Conservation (phyloP, 257 asterid genomes). For the Hygrophila difformis region DNA sequence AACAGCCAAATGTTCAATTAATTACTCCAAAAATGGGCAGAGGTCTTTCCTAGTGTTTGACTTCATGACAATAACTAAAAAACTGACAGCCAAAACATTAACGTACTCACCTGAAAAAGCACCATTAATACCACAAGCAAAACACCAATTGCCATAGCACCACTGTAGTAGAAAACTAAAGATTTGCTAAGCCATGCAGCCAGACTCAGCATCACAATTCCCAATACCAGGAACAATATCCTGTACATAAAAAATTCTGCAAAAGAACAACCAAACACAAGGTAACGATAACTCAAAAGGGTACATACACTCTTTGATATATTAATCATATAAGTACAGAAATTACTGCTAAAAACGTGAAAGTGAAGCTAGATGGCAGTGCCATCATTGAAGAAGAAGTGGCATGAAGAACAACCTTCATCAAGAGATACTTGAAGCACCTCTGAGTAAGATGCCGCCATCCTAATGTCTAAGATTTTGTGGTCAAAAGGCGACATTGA, state of each 20-base stretch:
- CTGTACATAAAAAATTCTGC: constrained; percentile 69
- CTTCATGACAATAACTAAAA: not conserved
- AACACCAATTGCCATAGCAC: constrained; percentile 76
- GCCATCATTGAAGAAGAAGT: not conserved
- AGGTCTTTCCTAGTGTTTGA: no score
- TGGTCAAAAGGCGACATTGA: constrained; percentile 88
- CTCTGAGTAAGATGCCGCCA: constrained; percentile 38
- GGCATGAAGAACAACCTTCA: constrained; percentile 53
- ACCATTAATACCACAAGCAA: constrained; percentile 72
- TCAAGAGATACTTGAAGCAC: constrained; percentile 60
- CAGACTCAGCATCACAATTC: constrained; percentile 42
- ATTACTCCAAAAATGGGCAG: not conserved
- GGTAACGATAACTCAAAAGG: constrained; percentile 5
- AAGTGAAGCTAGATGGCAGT: not conserved
- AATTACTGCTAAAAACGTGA: constrained; percentile 6
- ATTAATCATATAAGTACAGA: no score
- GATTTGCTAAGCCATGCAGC: constrained; percentile 79
- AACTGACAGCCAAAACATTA: not conserved
- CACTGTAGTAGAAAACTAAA: constrained; percentile 64
- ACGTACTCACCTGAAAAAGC: constrained; percentile 71
- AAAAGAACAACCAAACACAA: constrained; percentile 14
- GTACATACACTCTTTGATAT: no score
- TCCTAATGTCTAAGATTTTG: constrained; percentile 67
- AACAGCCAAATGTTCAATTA: not conserved
- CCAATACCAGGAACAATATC: constrained; percentile 56